These are phyloP conservation scores for Amesomyces nigricolor DNA, from an alignment of 2,329 filamentous ascomycete genomes.

Conservation along the genomic window DNA sequence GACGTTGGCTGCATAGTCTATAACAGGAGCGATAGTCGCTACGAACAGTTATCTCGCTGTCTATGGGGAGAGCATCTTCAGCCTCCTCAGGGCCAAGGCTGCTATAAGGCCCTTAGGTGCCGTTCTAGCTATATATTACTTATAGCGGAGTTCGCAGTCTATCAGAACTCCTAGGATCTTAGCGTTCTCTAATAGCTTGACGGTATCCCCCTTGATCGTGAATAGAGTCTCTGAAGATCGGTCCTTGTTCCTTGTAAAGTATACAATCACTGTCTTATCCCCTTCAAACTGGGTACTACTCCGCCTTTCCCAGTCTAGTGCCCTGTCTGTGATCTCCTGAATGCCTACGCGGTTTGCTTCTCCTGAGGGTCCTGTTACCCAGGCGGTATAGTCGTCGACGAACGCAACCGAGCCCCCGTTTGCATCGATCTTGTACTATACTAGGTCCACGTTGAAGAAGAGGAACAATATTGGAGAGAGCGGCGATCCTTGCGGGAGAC, in stretches of 20 bases:
- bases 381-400: no score
- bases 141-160: constrained; percentile 15
- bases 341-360: no score
- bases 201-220: constrained; percentile 22
- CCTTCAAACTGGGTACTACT: no score
- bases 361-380: no score
- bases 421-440: no score
- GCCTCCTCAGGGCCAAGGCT: constrained; percentile 20
- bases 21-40: constrained; percentile 19
- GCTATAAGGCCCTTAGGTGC: constrained; percentile 14
- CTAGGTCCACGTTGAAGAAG: not conserved
- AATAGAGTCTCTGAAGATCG: constrained; percentile 9
- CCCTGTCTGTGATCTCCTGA: no score
- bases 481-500: not conserved
- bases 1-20: constrained; percentile 22
- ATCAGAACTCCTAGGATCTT: constrained; percentile 16
- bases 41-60: constrained; percentile 20
- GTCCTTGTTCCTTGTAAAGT: constrained; percentile 22
- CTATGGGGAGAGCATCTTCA: constrained; percentile 17
- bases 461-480: not conserved
- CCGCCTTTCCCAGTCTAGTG: no score
- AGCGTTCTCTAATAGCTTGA: constrained; percentile 4
- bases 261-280: no score
- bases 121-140: constrained; percentile 11
- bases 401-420: no score